Conservation (phyloP, 2,329 filamentous ascomycete genomes). For the Niveomyces coronatus region DNA sequence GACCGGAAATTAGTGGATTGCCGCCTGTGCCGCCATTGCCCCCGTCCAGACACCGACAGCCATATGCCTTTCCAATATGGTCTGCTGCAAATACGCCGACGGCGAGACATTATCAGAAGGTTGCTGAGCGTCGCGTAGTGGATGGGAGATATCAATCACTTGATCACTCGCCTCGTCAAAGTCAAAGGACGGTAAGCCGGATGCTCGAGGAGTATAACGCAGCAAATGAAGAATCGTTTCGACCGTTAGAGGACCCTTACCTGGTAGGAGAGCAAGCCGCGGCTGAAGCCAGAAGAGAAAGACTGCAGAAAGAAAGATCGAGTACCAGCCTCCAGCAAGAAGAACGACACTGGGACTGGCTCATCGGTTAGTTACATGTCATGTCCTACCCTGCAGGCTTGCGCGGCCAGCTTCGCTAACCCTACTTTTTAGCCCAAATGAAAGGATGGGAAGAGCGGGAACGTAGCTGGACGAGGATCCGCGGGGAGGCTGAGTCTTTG, state of each 20-base stretch:
- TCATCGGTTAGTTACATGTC: constrained; percentile 47
- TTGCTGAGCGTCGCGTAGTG: constrained; percentile 51
- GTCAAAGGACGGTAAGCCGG: neutral
- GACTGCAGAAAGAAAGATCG: constrained; percentile 44
- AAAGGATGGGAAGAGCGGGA: constrained; percentile 40
- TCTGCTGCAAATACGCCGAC: constrained; percentile 43
- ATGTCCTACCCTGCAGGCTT: no score
- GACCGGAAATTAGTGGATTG: constrained; percentile 27
- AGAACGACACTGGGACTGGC: constrained; percentile 51
- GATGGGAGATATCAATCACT: constrained; percentile 27
- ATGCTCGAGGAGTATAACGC: constrained; percentile 1
- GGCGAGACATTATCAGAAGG: constrained; percentile 50
- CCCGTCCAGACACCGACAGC: constrained; percentile 38
- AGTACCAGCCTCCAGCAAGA: constrained; percentile 46
- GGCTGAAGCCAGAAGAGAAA: constrained; percentile 42
- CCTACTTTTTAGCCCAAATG: constrained; percentile 34
- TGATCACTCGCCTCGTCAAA: constrained; percentile 11
- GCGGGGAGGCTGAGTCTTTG: constrained; percentile 23
- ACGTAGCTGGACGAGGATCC: constrained; percentile 34
- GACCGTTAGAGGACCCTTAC: constrained; percentile 55
- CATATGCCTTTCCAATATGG: constrained; percentile 51
- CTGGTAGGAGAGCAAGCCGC: constrained; percentile 58
- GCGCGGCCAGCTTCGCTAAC: no score
- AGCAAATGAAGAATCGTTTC: constrained; percentile 17
- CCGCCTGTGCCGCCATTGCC: constrained; percentile 38